Conservation (phyloP, 106 monocot species). For the Posidonia australis region DNA sequence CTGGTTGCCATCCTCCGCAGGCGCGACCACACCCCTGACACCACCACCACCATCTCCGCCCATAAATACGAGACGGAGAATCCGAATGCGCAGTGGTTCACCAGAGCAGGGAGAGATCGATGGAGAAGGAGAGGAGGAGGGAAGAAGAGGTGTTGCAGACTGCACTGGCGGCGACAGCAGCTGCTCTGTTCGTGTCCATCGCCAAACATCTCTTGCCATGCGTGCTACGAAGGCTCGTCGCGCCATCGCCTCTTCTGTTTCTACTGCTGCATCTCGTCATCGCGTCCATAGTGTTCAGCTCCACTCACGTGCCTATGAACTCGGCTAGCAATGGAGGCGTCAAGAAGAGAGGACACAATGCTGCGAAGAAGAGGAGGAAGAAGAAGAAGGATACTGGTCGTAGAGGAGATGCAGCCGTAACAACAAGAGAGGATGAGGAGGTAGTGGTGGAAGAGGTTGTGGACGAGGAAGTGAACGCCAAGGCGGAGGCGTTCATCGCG, state of each 20-base stretch:
- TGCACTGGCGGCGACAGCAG: slow-evolving; percentile 25
- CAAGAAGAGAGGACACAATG: too few relatives aligned
- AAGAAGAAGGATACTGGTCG: neutral
- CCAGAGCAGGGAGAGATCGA: neutral
- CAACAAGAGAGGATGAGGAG: neutral
- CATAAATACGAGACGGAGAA: neutral
- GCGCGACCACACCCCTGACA: slow-evolving; percentile 12
- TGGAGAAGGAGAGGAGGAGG: slow-evolving; percentile 19
- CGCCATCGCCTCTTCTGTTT: slow-evolving; percentile 30
- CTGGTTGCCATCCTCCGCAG: slow-evolving; percentile 10
- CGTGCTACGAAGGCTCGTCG: slow-evolving; percentile 4
- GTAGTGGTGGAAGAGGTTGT: neutral
- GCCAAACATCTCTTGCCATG: slow-evolving; percentile 21
- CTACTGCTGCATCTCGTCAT: slow-evolving; percentile 41
- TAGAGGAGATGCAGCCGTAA: neutral
- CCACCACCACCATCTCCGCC: too few relatives aligned
- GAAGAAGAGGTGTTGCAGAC: slow-evolving; percentile 42
- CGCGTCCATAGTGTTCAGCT: slow-evolving; percentile 35
- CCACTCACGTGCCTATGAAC: slow-evolving; percentile 4
- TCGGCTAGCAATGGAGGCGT: neutral
- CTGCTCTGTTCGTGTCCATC: slow-evolving; percentile 34
- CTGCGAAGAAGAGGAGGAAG: neutral
- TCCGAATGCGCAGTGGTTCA: too few relatives aligned
- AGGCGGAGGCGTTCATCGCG: slow-evolving; percentile 61
- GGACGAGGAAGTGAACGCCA: slow-evolving; percentile 41